Evolutionary conservation across 2,329 filamentous ascomycete genomes (phyloP).

Genomic region (Hypoxylon sp.): DNA sequence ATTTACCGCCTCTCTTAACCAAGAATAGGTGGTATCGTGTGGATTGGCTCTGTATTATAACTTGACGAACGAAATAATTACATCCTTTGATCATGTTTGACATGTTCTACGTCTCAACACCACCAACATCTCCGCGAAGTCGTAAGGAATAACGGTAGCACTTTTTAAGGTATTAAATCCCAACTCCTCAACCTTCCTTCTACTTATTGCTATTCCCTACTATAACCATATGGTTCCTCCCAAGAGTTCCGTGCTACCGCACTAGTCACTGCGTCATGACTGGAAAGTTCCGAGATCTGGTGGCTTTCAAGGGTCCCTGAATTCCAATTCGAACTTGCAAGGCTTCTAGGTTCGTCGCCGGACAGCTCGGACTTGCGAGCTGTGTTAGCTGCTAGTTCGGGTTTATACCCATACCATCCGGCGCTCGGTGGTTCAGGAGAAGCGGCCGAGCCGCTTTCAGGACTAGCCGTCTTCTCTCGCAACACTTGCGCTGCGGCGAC

Average conservation of each 20-base stretch:
- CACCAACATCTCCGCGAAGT: not conserved
- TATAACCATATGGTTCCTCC: not conserved
- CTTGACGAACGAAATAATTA: not conserved
- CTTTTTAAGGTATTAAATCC: not conserved
- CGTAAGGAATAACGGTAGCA: not conserved
- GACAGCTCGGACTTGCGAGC: conserved; percentile 42
- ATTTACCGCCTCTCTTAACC: not conserved
- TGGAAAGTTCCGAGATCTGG: conserved; percentile 24
- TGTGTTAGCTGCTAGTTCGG: conserved; percentile 44
- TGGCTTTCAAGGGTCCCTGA: conserved; percentile 22
- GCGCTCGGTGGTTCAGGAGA: conserved; percentile 34
- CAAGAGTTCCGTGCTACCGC: conserved; percentile 6
- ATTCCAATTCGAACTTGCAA: conserved; percentile 26
- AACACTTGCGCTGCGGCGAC: conserved; percentile 1
- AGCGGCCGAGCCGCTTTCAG: conserved; percentile 19
- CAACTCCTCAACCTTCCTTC: not conserved
- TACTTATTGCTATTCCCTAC: too few relatives aligned
- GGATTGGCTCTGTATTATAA: not conserved
- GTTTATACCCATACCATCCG: conserved; percentile 39
- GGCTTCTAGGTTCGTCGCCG: conserved; percentile 27
- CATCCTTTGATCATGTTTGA: not conserved
- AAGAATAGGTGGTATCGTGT: not conserved
- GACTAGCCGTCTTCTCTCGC: conserved; percentile 27
- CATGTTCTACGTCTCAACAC: not conserved
- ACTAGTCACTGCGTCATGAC: conserved; percentile 19